A percentile compares a stretch with the other conserved stretches of the same genome.
phyloP scores from a whole-genome alignment of 129 eudicot genomes.

The Escallonia rubra region DNA sequence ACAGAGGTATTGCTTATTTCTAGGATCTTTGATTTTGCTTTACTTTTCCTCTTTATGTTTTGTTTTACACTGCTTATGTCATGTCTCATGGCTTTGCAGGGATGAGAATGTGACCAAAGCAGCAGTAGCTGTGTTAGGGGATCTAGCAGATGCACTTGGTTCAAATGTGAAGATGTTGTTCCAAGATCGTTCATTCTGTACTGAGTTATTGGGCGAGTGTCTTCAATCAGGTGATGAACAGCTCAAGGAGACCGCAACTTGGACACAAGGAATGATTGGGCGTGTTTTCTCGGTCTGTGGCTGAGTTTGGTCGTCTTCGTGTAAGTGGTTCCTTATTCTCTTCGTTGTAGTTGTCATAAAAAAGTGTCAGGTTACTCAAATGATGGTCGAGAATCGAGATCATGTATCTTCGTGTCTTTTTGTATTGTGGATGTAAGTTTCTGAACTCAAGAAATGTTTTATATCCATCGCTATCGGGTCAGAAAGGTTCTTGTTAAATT shows the following conservation, averaged over 20 bases:
- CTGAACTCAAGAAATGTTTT: slow-evolving; percentile 25
- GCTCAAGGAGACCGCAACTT: slow-evolving; percentile 76
- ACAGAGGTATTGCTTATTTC: slow-evolving; percentile 36
- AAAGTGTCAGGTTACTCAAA: slow-evolving; percentile 4
- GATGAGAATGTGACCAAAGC: slow-evolving; percentile 78
- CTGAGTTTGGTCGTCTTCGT: slow-evolving; percentile 13
- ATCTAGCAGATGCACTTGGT: slow-evolving; percentile 89
- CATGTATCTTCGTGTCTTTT: slow-evolving; percentile 14
- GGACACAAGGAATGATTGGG: slow-evolving; percentile 83
- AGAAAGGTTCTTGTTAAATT: slow-evolving; percentile 9
- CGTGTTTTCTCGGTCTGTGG: slow-evolving; percentile 46
- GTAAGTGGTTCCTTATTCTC: slow-evolving; percentile 5
- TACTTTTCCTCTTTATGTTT: neutral
- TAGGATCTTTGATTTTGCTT: neutral
- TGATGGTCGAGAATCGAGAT: slow-evolving; percentile 10
- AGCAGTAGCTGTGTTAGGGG: slow-evolving; percentile 80
- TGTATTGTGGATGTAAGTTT: slow-evolving; percentile 27
- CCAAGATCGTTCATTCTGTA: slow-evolving; percentile 44
- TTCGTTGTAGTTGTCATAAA: neutral
- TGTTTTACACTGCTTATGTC: neutral
- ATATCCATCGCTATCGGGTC: slow-evolving; percentile 23
- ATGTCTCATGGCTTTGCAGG: slow-evolving; percentile 29
- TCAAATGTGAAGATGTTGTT: slow-evolving; percentile 44
- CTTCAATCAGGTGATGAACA: slow-evolving; percentile 73
- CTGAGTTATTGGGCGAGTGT: slow-evolving; percentile 61